These are phyloP conservation scores for Nakazawaea ishiwadae DNA, from an alignment of 805 yeast species.

Conservation along the genomic window DNA sequence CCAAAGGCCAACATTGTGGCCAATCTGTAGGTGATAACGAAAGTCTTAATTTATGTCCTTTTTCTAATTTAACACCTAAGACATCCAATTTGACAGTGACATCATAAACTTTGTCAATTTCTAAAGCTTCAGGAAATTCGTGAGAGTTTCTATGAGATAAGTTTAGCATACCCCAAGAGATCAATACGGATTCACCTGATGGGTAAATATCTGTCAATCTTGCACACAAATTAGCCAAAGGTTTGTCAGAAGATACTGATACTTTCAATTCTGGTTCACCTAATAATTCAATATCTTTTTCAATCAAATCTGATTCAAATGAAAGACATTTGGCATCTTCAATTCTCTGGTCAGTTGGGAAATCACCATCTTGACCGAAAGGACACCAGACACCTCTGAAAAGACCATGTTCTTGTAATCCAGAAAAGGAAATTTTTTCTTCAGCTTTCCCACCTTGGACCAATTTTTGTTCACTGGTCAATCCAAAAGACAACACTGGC, in stretches of 20 bases:
- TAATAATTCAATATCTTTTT: slow-evolving; percentile 23
- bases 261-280: slow-evolving; percentile 34
- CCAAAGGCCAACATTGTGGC: slow-evolving; percentile 44
- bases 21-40: slow-evolving; percentile 42
- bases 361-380: slow-evolving; percentile 41
- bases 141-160: slow-evolving; percentile 35
- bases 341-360: slow-evolving; percentile 38
- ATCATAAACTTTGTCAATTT: slow-evolving; percentile 27
- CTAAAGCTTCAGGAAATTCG: slow-evolving; percentile 34
- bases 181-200: slow-evolving; percentile 30
- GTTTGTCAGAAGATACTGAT: slow-evolving; percentile 30
- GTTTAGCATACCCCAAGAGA: slow-evolving; percentile 44
- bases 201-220: slow-evolving; percentile 38
- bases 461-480: slow-evolving; percentile 14
- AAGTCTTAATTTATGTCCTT: slow-evolving; percentile 34
- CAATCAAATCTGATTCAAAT: slow-evolving; percentile 28
- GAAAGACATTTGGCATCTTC: slow-evolving; percentile 36
- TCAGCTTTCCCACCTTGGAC: not conserved
- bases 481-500: slow-evolving; percentile 15
- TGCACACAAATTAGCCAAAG: slow-evolving; percentile 34
- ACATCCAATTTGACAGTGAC: slow-evolving; percentile 33
- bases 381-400: slow-evolving; percentile 44
- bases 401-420: slow-evolving; percentile 35
- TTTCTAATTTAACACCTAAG: slow-evolving; percentile 29
- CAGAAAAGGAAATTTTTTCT: slow-evolving; percentile 21